Percentiles rank a stretch among this genome's conserved stretches.
phyloP scores from a whole-genome alignment of 2,329 filamentous ascomycete genomes.

The Beauveria brongniartii region DNA sequence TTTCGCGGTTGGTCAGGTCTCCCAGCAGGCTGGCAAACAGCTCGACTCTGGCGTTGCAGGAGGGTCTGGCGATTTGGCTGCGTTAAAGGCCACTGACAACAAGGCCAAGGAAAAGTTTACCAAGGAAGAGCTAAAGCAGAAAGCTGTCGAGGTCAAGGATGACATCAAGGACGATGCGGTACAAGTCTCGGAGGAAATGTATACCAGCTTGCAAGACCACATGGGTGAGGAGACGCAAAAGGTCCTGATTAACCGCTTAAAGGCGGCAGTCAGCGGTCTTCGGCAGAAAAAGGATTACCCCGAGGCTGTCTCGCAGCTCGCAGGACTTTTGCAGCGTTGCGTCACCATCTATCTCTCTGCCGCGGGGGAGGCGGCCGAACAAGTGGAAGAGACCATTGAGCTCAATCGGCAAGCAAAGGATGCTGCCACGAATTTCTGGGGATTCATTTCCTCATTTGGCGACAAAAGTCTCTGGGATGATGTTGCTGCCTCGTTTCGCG shows the following conservation, averaged over 20 bases:
- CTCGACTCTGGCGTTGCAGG: slow-evolving; percentile 49
- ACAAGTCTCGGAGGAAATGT: slow-evolving; percentile 50
- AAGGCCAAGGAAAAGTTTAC: slow-evolving; percentile 33
- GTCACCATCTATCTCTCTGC: slow-evolving; percentile 69
- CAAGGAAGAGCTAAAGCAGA: slow-evolving; percentile 54
- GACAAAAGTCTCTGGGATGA: slow-evolving; percentile 66
- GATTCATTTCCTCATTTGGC: slow-evolving; percentile 72
- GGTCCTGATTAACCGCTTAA: slow-evolving; percentile 66
- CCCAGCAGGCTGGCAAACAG: slow-evolving; percentile 64
- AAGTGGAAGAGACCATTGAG: slow-evolving; percentile 61
- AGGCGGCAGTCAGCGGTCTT: slow-evolving; percentile 65
- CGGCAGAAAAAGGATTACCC: slow-evolving; percentile 74
- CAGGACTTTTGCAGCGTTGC: slow-evolving; percentile 69
- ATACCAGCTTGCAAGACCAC: slow-evolving; percentile 66
- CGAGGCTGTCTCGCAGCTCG: slow-evolving; percentile 73
- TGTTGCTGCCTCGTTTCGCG: slow-evolving; percentile 59
- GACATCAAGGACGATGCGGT: slow-evolving; percentile 44
- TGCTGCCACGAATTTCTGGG: slow-evolving; percentile 74
- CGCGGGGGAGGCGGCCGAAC: slow-evolving; percentile 56
- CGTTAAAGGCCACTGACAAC: slow-evolving; percentile 10
- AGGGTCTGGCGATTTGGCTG: slow-evolving; percentile 16
- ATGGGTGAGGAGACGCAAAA: slow-evolving; percentile 64
- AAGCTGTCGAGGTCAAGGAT: slow-evolving; percentile 46
- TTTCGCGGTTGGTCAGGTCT: slow-evolving; percentile 66
- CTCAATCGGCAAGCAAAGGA: slow-evolving; percentile 67